A percentile compares a stretch with the other conserved stretches of the same genome.
These are phyloP conservation scores for Cladophialophora exuberans DNA, from an alignment of 2,329 filamentous ascomycete species.

Conservation along the genomic window DNA sequence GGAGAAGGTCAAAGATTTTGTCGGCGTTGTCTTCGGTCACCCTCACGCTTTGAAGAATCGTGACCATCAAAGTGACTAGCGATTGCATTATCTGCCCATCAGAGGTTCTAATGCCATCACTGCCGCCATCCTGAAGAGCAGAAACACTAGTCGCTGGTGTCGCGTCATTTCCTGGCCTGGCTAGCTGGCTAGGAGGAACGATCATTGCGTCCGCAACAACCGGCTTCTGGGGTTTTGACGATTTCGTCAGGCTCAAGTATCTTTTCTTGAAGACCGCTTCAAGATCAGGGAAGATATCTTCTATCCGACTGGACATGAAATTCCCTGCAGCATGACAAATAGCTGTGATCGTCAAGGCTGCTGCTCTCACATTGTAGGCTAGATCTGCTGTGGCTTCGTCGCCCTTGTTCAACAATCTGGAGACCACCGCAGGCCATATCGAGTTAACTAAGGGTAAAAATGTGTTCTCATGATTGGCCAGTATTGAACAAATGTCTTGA, in stretches of 20 bases:
- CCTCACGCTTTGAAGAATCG: slow-evolving; percentile 44
- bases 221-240: not conserved
- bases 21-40: slow-evolving; percentile 46
- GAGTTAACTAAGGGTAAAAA: slow-evolving; percentile 90
- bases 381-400: slow-evolving; percentile 65
- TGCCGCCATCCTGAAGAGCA: not conserved
- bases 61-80: slow-evolving; percentile 40
- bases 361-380: slow-evolving; percentile 46
- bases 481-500: slow-evolving; percentile 68
- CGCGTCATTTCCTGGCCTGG: not conserved
- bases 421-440: slow-evolving; percentile 81
- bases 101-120: slow-evolving; percentile 14
- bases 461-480: slow-evolving; percentile 75
- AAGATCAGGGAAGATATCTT: slow-evolving; percentile 64
- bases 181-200: too few species aligned
- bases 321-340: slow-evolving; percentile 76
- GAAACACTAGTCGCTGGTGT: not conserved
- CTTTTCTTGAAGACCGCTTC: slow-evolving; percentile 42
- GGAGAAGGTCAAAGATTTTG: slow-evolving; percentile 44
- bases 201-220: too few species aligned
- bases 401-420: slow-evolving; percentile 57
- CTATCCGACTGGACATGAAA: slow-evolving; percentile 77
- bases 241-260: not conserved
- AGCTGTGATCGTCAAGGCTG: slow-evolving; percentile 68
- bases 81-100: slow-evolving; percentile 23